Conservation (phyloP, 257 asterid species). For the Plantago elongata region DNA sequence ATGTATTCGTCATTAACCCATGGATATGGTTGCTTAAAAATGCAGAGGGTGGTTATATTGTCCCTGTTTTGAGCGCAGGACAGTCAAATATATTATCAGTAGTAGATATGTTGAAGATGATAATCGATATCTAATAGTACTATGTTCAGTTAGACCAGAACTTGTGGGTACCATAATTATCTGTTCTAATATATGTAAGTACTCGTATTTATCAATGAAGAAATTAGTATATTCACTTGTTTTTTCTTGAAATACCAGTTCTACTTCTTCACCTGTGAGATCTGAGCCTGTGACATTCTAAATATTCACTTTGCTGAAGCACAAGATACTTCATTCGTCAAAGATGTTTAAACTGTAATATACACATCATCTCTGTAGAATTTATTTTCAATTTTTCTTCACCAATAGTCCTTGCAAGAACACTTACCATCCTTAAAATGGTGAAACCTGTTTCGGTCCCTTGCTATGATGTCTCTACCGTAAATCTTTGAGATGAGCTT, state of each 20-base stretch:
- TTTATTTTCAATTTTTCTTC: background rate
- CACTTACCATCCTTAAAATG: slow-evolving; percentile 41
- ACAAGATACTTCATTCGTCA: too few relatives aligned
- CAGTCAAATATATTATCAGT: background rate
- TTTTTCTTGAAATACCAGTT: too few relatives aligned
- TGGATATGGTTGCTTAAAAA: background rate
- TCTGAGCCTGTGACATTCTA: too few relatives aligned
- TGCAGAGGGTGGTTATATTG: background rate
- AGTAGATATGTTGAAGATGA: background rate
- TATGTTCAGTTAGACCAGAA: background rate
- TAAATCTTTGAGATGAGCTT: slow-evolving; percentile 38
- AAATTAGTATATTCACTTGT: too few relatives aligned
- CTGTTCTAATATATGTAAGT: background rate
- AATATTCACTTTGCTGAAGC: too few relatives aligned
- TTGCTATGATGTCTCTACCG: slow-evolving; percentile 36
- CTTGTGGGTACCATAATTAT: background rate
- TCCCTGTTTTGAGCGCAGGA: background rate
- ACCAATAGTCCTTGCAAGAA: slow-evolving; percentile 50
- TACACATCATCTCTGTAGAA: too few relatives aligned
- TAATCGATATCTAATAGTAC: background rate
- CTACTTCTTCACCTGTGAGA: too few relatives aligned
- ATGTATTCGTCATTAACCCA: background rate
- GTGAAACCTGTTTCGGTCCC: slow-evolving; percentile 40
- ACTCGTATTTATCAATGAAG: background rate
- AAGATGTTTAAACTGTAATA: too few relatives aligned